Evolutionary conservation across 345 rosid species (phyloP).

Genomic region (Linum lewisii): DNA sequence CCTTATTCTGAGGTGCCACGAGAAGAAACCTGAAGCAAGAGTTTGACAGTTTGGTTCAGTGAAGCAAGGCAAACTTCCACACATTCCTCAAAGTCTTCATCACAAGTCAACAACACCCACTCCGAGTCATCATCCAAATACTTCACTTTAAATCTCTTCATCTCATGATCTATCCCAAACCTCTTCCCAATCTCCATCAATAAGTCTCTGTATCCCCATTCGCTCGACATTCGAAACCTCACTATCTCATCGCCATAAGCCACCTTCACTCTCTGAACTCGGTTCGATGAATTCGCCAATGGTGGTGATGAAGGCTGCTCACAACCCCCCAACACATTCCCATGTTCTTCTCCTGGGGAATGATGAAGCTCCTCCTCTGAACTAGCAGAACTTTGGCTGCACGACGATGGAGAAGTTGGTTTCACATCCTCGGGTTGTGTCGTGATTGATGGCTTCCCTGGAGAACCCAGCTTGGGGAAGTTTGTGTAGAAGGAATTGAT

Average conservation of each 20-base stretch:
- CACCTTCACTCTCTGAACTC: slow-evolving; percentile 51
- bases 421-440: slow-evolving; percentile 32
- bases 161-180: slow-evolving; percentile 49
- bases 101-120: slow-evolving; percentile 83
- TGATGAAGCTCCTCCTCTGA: slow-evolving; percentile 37
- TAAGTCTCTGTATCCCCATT: slow-evolving; percentile 39
- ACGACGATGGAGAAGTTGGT: slow-evolving; percentile 55
- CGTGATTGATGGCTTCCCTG: slow-evolving; percentile 16
- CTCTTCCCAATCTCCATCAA: slow-evolving; percentile 59
- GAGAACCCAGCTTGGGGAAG: slow-evolving; percentile 59
- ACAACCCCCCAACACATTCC: slow-evolving; percentile 22
- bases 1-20: background rate
- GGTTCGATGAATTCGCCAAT: slow-evolving; percentile 24
- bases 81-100: slow-evolving; percentile 84
- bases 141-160: slow-evolving; percentile 50
- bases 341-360: slow-evolving; percentile 21
- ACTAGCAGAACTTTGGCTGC: slow-evolving; percentile 52
- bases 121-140: slow-evolving; percentile 93
- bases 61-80: slow-evolving; percentile 48
- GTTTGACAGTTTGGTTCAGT: slow-evolving; percentile 44
- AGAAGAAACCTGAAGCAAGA: slow-evolving; percentile 51
- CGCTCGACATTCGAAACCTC: slow-evolving; percentile 48
- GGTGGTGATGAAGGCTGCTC: slow-evolving; percentile 15
- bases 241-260: slow-evolving; percentile 54
- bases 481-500: slow-evolving; percentile 54